Conservation (phyloP, 2,329 filamentous ascomycete species). For the Phaeoacremonium minimum region DNA sequence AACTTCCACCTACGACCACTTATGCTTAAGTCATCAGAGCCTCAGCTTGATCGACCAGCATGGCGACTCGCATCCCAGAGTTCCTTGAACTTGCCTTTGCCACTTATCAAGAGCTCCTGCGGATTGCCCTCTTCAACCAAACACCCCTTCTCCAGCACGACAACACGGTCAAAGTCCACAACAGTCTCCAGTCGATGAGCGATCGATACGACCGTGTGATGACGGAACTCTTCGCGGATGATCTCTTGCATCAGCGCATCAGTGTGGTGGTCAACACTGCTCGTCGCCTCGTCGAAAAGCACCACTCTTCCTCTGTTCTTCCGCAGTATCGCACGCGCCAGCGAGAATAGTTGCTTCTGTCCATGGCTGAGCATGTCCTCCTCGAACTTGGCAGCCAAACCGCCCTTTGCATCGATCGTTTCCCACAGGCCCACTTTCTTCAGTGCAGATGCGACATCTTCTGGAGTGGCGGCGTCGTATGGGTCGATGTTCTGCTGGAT, state of each 20-base stretch:
- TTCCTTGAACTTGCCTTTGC: conserved; percentile 3
- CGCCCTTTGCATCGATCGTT: conserved; percentile 7
- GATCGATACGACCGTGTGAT: conserved; percentile 45
- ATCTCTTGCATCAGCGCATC: conserved; percentile 51
- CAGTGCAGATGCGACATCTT: conserved; percentile 33
- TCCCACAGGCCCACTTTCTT: conserved; percentile 35
- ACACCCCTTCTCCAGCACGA: conserved; percentile 38
- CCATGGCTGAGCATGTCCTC: conserved; percentile 30
- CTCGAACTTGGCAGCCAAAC: conserved; percentile 27
- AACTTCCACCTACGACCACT: too few relatives aligned
- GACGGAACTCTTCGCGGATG: conserved; percentile 45
- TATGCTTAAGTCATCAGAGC: too few relatives aligned
- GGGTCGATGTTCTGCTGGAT: conserved; percentile 47
- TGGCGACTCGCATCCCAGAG: conserved; percentile 4
- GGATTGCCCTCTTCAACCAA: conserved; percentile 5
- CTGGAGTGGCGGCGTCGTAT: conserved; percentile 25
- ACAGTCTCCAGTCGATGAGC: conserved; percentile 35
- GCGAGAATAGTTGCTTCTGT: conserved; percentile 44
- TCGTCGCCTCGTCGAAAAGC: conserved; percentile 39
- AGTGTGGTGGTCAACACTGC: conserved; percentile 52
- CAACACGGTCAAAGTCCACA: conserved; percentile 43
- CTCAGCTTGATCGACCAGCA: too few relatives aligned
- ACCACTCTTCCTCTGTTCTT: conserved; percentile 31
- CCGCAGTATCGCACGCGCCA: conserved; percentile 41
- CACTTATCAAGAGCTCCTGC: neutral